phyloP scores from a whole-genome alignment of 345 rosid species.

The Brassica incana region DNA sequence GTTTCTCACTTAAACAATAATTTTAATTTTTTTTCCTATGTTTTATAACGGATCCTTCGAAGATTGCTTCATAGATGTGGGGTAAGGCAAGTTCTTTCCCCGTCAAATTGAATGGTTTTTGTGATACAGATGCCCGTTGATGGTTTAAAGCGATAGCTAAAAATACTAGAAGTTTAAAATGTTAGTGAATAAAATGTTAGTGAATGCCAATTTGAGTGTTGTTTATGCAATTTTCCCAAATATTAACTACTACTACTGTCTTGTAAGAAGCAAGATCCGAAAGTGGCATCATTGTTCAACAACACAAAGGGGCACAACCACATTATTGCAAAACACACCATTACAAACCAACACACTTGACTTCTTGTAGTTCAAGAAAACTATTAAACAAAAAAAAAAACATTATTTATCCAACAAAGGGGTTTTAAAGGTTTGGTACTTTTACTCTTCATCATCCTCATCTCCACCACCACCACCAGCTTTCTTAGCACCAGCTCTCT shows the following conservation, averaged over 20 bases:
- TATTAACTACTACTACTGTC: background rate
- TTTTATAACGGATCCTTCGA: too few relatives aligned
- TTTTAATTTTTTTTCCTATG: too few relatives aligned
- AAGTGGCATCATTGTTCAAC: background rate
- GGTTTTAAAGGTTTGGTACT: constrained; percentile 5
- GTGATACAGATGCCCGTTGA: too few relatives aligned
- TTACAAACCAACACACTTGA: constrained; percentile 21
- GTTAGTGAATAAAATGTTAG: too few relatives aligned
- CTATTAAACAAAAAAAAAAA: background rate
- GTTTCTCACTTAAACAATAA: too few relatives aligned
- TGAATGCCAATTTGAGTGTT: too few relatives aligned
- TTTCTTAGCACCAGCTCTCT: constrained; percentile 45
- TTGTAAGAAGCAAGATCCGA: constrained; percentile 17
- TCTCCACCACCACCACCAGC: constrained; percentile 62
- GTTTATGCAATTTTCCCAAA: too few relatives aligned
- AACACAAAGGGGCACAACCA: background rate
- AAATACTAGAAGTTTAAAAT: too few relatives aligned
- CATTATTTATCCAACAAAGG: background rate
- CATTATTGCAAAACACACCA: background rate
- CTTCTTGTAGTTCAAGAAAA: background rate
- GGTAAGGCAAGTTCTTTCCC: too few relatives aligned
- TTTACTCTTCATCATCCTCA: constrained; percentile 60
- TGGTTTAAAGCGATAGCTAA: too few relatives aligned
- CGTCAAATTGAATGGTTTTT: too few relatives aligned
- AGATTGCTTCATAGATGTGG: too few relatives aligned